Base-by-base conservation (phyloP, 2,329 filamentous ascomycete genomes). In the Cryphonectria parasitica region DNA sequence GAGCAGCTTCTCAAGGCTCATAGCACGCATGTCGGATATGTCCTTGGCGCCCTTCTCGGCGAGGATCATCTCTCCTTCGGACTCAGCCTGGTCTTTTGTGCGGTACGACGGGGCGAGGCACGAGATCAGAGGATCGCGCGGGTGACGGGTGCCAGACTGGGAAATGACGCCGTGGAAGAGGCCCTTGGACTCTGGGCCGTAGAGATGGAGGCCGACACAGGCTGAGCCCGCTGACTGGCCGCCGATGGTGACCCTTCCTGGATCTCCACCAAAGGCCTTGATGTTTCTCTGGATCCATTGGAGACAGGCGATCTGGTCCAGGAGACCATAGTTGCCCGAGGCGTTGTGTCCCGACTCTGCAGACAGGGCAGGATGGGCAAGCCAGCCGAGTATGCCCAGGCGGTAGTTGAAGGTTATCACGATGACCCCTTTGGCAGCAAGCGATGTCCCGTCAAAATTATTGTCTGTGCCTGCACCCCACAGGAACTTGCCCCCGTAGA, bases 21-120 rank as follows among this genome's bases (percentile, higher is more conserved):
- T 63, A 25, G 71, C 68, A 4, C 74, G 75, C 43, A 72, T 64
- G 34, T 75, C 75, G n/a, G 69, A 63, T 52, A 77, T 75, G 56
- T 68, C 69, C 25, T 52, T 73, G 52, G 75, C 74, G 39, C 75
- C 75, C 62, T 76, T 64, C 15, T 58, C 19, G 3, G 69, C 25
- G 25, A 77, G 49, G 67, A 71, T 75, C 36, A 63, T 67, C n/a
- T 64, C 71, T 6, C 75, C 75, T 36, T 71, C 34, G 2, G 66
- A 69, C 62, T 72, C 67, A 7, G 78, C 77, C 13, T 71, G 73
- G 11, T 66, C 67, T 61, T 76, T 76, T 25, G 67, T 74, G 34
- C 74, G 75, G 66, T 79, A 74, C 34, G 72, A 73, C 17, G 77
- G 77, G 17, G 77, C 77, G 0, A 75, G 70, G 65, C 75, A 74